Evolutionary conservation across 495 filamentous ascomycete genomes (phyloP), one percentile per base, ranked within the genome.

Genomic region (Hypomontagnella submonticulosa): DNA sequence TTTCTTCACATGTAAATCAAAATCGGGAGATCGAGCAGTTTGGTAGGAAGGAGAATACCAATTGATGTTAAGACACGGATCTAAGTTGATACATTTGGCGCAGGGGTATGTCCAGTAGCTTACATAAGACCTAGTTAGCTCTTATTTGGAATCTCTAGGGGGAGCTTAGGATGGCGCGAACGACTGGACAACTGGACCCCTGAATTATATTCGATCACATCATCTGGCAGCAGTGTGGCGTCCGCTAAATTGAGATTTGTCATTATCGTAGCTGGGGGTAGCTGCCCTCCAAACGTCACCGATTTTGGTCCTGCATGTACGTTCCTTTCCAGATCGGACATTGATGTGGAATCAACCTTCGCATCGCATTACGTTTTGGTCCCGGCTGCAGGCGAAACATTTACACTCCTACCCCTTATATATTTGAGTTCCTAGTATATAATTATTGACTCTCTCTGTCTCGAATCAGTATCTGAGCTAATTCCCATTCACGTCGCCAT

Each of bases 181-280:
- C 63, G 50, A 55, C 40, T 41, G 32, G 11, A 49, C 63, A 49
- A 55, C 40, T 41, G 32, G 11, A 9, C 34, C 43, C 19, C 51
- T 37, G 15, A 57, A 57, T 57, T 52, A 32, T 27, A 27, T 27
- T 27, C 6, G 16, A 68, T 63, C 34, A 19, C 60, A 69, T 63
- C 66, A 69, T 69, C 41, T 44, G 30, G 36, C 43, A 34, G 37
- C 44, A 27, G 4, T 44, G 66, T 69, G 55, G 66, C 66, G 66
- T 63, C 37, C 23, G 23, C 23, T 27, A 6, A 30, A 61, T 30
- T 18, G 15, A 51, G 63, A 69, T 69, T 69, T 69, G 66, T 69
- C 66, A 69, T 59, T 65, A 15, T 41, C 33, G n/a, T n/a, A n/a
- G n/a, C n/a, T n/a, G n/a, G n/a, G n/a, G 18, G 15, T 32, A 38